phyloP scores from a whole-genome alignment of 2,329 filamentous ascomycete species.

The Xylariales sp. region DNA sequence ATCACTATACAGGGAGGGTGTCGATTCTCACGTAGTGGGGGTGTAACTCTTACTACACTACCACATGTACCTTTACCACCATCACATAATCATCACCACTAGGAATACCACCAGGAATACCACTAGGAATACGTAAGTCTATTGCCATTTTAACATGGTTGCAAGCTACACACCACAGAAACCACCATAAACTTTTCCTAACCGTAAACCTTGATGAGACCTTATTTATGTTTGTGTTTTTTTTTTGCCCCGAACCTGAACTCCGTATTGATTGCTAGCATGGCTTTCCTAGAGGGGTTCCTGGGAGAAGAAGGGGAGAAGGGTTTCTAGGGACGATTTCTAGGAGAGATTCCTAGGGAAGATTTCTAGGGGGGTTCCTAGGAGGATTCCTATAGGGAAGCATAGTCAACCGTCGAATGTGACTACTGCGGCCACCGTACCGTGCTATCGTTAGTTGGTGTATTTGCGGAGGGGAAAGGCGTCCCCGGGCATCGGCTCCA shows the following conservation, averaged over 20 bases:
- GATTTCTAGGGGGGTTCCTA: no score
- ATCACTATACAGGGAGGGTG: constrained; percentile 19
- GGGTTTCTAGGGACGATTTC: no score
- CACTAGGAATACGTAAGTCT: constrained; percentile 19
- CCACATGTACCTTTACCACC: constrained; percentile 21
- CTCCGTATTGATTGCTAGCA: constrained; percentile 11
- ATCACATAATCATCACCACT: constrained; percentile 26
- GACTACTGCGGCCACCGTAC: not conserved
- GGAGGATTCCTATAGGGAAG: not conserved
- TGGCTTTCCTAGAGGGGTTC: not conserved
- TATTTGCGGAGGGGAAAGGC: constrained; percentile 68
- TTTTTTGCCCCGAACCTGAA: constrained; percentile 15
- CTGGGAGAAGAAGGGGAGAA: no score
- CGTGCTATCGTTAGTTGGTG: constrained; percentile 59
- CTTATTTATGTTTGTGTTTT: constrained; percentile 13
- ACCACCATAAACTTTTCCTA: constrained; percentile 17
- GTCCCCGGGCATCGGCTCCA: constrained; percentile 70
- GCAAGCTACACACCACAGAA: constrained; percentile 29
- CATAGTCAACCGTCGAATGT: constrained; percentile 4
- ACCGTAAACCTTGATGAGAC: constrained; percentile 15
- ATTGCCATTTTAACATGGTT: constrained; percentile 15
- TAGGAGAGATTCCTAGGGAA: not conserved
- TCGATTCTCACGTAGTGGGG: constrained; percentile 9
- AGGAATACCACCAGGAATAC: constrained; percentile 20
- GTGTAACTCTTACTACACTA: constrained; percentile 19